Conservation (phyloP, 192 early-diverging fungal species). For the Mortierella hygrophila region DNA sequence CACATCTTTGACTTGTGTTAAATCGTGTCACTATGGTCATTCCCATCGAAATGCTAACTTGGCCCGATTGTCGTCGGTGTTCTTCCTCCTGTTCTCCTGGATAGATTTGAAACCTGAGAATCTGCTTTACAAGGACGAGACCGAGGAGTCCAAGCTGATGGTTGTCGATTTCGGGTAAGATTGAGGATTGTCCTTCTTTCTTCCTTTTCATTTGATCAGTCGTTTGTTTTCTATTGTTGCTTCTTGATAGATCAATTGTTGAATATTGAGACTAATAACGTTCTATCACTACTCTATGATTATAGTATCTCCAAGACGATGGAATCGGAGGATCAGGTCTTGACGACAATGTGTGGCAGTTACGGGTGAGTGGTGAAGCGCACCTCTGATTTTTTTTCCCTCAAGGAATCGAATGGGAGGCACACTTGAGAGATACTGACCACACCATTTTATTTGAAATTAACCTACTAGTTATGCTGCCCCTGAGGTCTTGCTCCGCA, state of each 20-base stretch:
- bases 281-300: background rate
- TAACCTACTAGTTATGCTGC: constrained; percentile 60
- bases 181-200: background rate
- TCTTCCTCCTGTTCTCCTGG: background rate
- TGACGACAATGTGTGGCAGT: constrained; percentile 89
- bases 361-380: constrained; percentile 73
- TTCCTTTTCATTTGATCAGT: background rate
- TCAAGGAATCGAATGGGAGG: too few relatives aligned
- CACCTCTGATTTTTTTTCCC: background rate
- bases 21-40: background rate
- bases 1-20: background rate
- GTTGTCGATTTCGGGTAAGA: constrained; percentile 88
- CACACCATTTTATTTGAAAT: too few relatives aligned
- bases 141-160: constrained; percentile 76
- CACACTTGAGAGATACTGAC: too few relatives aligned
- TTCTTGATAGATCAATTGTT: background rate
- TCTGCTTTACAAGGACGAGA: constrained; percentile 78
- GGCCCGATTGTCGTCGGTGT: background rate
- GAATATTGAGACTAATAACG: background rate
- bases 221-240: background rate
- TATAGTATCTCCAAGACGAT: constrained; percentile 75
- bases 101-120: constrained; percentile 90
- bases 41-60: background rate
- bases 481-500: constrained; percentile 87
- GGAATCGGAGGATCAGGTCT: constrained; percentile 70